A percentile compares a stretch with the other conserved stretches of the same genome.
These are phyloP conservation scores for Chrysoporthe cubensis DNA, from an alignment of 2,329 filamentous ascomycete species.

Conservation along the genomic window DNA sequence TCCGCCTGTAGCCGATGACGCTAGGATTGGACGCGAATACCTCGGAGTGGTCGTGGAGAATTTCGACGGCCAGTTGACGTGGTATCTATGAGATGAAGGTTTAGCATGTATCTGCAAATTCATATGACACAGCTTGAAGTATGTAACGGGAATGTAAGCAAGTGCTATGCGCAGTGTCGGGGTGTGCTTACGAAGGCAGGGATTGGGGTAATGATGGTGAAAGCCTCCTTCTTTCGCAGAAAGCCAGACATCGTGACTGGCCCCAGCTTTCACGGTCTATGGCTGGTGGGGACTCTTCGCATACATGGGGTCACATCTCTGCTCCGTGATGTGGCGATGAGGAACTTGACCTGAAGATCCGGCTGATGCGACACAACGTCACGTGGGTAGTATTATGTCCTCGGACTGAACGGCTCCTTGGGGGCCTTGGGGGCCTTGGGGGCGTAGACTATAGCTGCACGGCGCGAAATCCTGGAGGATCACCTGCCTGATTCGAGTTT, in stretches of 20 bases:
- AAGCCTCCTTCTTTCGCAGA: background rate
- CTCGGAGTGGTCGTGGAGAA: background rate
- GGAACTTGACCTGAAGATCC: too few relatives aligned
- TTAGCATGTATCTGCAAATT: background rate
- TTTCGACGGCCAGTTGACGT: background rate
- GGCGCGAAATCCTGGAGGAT: too few relatives aligned
- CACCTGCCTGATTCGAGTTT: too few relatives aligned
- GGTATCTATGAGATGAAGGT: background rate
- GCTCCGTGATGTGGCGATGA: background rate
- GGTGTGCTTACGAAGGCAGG: background rate
- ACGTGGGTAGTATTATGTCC: too few relatives aligned
- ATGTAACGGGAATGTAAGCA: too few relatives aligned
- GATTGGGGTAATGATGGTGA: background rate
- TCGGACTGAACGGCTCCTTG: too few relatives aligned
- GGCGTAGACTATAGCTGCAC: too few relatives aligned
- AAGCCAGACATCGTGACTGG: background rate
- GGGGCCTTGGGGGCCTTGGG: too few relatives aligned
- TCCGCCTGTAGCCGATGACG: background rate
- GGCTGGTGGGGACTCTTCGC: background rate
- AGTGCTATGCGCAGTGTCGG: too few relatives aligned
- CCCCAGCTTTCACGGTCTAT: background rate
- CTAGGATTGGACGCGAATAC: background rate
- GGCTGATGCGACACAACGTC: too few relatives aligned
- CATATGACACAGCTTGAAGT: background rate
- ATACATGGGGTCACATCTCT: background rate